phyloP scores from a whole-genome alignment of 305 asterid genomes.

The Solanum chacoense region DNA sequence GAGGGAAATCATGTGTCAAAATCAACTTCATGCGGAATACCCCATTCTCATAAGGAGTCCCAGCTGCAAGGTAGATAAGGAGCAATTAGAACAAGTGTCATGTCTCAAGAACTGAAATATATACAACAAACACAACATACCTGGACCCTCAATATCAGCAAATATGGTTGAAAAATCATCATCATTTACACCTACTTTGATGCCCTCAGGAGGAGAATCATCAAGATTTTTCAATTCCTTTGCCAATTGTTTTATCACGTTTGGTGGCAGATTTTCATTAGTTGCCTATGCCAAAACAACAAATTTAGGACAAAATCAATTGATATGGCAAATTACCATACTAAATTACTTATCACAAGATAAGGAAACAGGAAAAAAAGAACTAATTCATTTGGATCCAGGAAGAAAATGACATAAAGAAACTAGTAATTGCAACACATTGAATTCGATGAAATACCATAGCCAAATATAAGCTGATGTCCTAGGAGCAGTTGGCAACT shows the following conservation, averaged over 20 bases:
- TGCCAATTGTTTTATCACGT: slow-evolving; percentile 80
- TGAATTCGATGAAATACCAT: neutral
- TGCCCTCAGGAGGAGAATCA: slow-evolving; percentile 96
- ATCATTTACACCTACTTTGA: slow-evolving; percentile 83
- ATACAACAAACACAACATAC: slow-evolving; percentile 20
- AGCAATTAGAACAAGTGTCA: slow-evolving; percentile 12
- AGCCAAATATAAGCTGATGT: neutral
- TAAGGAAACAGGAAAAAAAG: neutral
- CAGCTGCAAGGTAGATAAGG: slow-evolving; percentile 47
- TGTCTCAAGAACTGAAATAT: neutral
- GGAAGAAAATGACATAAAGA: neutral
- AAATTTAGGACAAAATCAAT: neutral
- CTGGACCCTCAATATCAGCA: slow-evolving; percentile 98
- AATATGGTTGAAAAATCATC: slow-evolving; percentile 73
- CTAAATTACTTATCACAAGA: neutral
- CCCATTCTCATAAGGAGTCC: slow-evolving; percentile 93
- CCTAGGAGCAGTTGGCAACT: neutral
- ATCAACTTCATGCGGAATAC: slow-evolving; percentile 86
- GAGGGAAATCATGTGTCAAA: slow-evolving; percentile 84
- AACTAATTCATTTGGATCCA: neutral
- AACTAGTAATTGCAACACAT: neutral
- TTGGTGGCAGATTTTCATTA: slow-evolving; percentile 91
- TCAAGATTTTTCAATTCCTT: slow-evolving; percentile 90
- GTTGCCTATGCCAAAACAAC: slow-evolving; percentile 43
- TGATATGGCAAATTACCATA: neutral